These are phyloP conservation scores for Trametes hirsuta DNA, from an alignment of 1,284 basidiomycete genomes.

Conservation along the genomic window DNA sequence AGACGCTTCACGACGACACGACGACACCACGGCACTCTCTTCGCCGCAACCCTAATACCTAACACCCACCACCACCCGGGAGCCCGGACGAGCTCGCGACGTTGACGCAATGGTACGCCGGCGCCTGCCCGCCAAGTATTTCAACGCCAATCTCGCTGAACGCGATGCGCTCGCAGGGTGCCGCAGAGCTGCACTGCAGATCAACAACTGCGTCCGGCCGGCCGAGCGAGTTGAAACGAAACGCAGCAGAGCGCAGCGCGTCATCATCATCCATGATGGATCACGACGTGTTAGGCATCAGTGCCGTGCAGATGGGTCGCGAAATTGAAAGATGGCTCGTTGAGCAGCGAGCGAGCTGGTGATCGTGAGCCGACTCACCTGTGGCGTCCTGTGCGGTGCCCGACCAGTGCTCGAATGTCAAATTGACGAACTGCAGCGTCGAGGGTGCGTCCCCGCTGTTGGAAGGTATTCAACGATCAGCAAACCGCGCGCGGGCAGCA, in stretches of 20 bases:
- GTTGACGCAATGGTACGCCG: constrained; percentile 51
- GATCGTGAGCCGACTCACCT: constrained; percentile 36
- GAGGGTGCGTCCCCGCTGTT: constrained; percentile 55
- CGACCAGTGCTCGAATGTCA: constrained; percentile 52
- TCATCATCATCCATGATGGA: neutral
- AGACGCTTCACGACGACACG: neutral
- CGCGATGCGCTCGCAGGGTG: constrained; percentile 48
- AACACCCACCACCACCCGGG: constrained; percentile 14
- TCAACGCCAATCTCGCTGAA: constrained; percentile 49
- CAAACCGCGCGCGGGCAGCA: neutral
- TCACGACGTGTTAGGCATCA: neutral
- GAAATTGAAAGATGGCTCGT: neutral
- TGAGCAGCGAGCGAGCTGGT: neutral
- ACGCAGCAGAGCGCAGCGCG: neutral
- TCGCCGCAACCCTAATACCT: neutral
- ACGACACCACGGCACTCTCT: neutral
- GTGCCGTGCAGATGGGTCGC: neutral
- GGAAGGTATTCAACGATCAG: neutral
- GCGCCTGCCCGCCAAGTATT: constrained; percentile 40
- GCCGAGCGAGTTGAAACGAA: neutral
- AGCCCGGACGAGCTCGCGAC: constrained; percentile 38
- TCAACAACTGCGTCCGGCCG: constrained; percentile 46
- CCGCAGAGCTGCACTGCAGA: constrained; percentile 56
- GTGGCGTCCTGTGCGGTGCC: constrained; percentile 49
- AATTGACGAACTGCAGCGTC: constrained; percentile 48